Percentiles rank a stretch among this genome's conserved stretches.
Evolutionary conservation across 139 green algal species (phyloP).

Genomic region (Coccomyxa sp.): DNA sequence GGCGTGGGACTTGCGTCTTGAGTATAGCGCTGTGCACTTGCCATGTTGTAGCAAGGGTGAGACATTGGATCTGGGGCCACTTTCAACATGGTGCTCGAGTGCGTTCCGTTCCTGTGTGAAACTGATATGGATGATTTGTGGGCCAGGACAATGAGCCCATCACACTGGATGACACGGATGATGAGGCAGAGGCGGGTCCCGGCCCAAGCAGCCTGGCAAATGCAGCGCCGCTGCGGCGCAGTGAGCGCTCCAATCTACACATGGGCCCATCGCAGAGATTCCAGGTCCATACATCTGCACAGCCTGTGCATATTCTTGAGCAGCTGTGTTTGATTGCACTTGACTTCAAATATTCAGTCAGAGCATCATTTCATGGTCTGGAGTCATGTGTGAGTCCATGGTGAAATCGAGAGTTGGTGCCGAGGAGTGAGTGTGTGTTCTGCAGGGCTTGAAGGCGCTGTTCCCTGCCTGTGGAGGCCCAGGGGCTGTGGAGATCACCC

Average conservation of each 20-base stretch:
- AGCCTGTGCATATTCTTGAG: too few relatives aligned
- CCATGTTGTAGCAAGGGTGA: too few relatives aligned
- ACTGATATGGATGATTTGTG: neutral
- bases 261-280: neutral
- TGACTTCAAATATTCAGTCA: neutral
- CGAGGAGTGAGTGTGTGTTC: neutral
- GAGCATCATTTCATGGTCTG: neutral
- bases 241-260: neutral
- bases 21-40: too few relatives aligned
- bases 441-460: slow-evolving; percentile 42
- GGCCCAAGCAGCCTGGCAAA: neutral
- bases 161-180: neutral
- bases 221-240: neutral
- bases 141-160: neutral
- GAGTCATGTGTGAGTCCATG: neutral
- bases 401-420: neutral
- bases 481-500: slow-evolving; percentile 48
- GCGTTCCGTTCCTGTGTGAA: too few relatives aligned
- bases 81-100: too few relatives aligned
- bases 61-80: too few relatives aligned
- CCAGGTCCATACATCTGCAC: neutral
- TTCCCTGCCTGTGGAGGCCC: slow-evolving; percentile 41
- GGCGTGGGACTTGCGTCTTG: too few relatives aligned
- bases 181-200: neutral
- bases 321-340: too few relatives aligned